Percentiles rank a stretch among this genome's conserved stretches.
These are phyloP conservation scores for Lasiodiplodia citricola DNA, from an alignment of 2,329 filamentous ascomycete species.

Conservation along the genomic window DNA sequence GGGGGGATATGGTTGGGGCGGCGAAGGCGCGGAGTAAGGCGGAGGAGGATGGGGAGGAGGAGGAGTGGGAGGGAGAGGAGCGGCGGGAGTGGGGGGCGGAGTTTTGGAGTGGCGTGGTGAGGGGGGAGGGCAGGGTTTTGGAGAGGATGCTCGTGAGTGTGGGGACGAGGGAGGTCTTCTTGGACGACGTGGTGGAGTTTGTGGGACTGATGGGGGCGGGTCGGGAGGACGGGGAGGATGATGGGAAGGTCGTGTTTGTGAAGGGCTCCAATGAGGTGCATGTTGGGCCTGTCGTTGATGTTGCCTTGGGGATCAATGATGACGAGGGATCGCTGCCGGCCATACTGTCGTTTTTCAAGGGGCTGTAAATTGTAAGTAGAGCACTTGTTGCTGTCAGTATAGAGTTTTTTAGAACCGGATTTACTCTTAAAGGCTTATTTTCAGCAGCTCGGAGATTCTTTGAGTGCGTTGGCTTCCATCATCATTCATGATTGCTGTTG, in stretches of 20 bases:
- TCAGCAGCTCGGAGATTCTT: background rate
- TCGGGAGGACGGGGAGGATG: background rate
- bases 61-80: background rate
- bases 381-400: background rate
- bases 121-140: background rate
- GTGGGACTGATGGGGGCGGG: conserved; percentile 5
- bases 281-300: conserved; percentile 7
- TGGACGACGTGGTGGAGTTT: conserved; percentile 4
- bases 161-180: conserved; percentile 17
- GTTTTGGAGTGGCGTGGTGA: conserved; percentile 8
- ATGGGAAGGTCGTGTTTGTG: background rate
- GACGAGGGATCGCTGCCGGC: background rate
- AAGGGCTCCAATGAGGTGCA: conserved; percentile 7
- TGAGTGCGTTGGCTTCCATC: background rate
- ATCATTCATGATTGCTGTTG: background rate
- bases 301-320: conserved; percentile 1
- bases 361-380: background rate
- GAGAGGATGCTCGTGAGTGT: conserved; percentile 9
- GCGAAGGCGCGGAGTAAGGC: background rate
- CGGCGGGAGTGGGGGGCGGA: background rate
- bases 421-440: background rate
- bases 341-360: background rate
- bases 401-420: background rate
- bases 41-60: background rate
- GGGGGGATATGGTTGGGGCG: conserved; percentile 9